These are phyloP conservation scores for Heliocybe sulcata DNA, from an alignment of 1,284 basidiomycete species.

Conservation along the genomic window DNA sequence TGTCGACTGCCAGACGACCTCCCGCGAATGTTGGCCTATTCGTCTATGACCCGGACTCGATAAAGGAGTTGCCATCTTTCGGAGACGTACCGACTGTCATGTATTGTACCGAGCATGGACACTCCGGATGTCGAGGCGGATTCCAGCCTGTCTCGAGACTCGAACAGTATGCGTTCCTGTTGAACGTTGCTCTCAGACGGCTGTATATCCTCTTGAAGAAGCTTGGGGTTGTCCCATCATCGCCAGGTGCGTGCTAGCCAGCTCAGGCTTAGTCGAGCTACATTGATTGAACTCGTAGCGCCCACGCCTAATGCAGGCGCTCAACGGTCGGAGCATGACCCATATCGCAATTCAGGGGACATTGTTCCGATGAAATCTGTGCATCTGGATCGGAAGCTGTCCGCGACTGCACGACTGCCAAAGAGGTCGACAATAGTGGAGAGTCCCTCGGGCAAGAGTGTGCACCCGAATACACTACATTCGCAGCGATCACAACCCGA, in stretches of 20 bases:
- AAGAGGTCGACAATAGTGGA: conserved; percentile 95
- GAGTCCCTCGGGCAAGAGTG: conserved; percentile 86
- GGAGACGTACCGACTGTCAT: conserved; percentile 63
- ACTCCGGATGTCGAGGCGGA: conserved; percentile 57
- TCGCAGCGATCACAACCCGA: conserved; percentile 31
- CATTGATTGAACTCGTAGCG: conserved; percentile 18
- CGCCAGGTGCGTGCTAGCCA: conserved; percentile 48
- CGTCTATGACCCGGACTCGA: conserved; percentile 61
- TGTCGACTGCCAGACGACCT: conserved; percentile 57
- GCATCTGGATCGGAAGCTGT: conserved; percentile 91
- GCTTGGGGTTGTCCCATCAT: conserved; percentile 82
- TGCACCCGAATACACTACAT: conserved; percentile 49
- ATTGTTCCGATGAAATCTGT: conserved; percentile 93
- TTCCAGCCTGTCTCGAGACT: conserved; percentile 91
- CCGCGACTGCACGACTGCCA: conserved; percentile 86
- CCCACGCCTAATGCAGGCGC: conserved; percentile 26
- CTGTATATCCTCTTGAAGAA: conserved; percentile 89
- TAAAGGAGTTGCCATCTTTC: conserved; percentile 59
- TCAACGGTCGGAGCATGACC: conserved; percentile 43
- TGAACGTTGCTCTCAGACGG: conserved; percentile 92
- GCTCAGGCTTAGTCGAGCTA: conserved; percentile 10
- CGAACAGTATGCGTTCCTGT: conserved; percentile 96
- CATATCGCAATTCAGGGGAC: conserved; percentile 82
- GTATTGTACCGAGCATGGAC: conserved; percentile 76
- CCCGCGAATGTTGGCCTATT: conserved; percentile 77